Evolutionary conservation across 129 eudicot species (phyloP).

Genomic region (Smallanthus sonchifolius): DNA sequence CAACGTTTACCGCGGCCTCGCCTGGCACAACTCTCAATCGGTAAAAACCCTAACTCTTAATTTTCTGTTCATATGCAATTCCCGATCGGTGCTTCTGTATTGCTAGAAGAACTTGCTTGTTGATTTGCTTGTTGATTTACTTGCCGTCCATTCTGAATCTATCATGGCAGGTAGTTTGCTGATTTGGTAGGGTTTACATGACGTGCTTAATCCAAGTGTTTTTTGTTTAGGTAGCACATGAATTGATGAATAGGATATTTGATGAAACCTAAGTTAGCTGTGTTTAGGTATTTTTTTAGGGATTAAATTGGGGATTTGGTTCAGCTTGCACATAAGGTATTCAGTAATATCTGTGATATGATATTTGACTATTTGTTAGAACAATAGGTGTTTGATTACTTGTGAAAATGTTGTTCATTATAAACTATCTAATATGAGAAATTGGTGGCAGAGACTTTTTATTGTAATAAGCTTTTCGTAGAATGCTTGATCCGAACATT

Average conservation of each 20-base stretch:
- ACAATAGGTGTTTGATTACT: neutral
- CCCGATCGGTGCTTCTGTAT: neutral
- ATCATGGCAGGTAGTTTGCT: neutral
- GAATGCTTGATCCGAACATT: neutral
- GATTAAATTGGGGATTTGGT: neutral
- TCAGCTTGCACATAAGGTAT: neutral
- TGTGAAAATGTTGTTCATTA: neutral
- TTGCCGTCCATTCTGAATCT: neutral
- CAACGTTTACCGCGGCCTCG: slow-evolving; percentile 94
- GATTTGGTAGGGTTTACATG: slow-evolving; percentile 14
- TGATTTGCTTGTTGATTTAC: neutral
- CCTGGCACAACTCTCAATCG: slow-evolving; percentile 92
- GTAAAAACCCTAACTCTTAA: slow-evolving; percentile 32
- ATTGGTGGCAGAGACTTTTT: neutral
- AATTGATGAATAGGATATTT: neutral
- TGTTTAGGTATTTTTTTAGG: neutral
- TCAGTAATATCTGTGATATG: neutral
- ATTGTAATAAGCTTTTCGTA: neutral
- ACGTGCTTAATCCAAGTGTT: neutral
- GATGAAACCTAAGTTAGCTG: neutral
- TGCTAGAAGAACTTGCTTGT: neutral
- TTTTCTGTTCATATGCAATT: neutral
- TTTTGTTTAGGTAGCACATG: neutral
- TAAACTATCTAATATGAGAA: neutral
- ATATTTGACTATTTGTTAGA: neutral